These are phyloP conservation scores for Ceratocystis huliohia DNA, from an alignment of 2,329 filamentous ascomycete genomes.

Conservation along the genomic window DNA sequence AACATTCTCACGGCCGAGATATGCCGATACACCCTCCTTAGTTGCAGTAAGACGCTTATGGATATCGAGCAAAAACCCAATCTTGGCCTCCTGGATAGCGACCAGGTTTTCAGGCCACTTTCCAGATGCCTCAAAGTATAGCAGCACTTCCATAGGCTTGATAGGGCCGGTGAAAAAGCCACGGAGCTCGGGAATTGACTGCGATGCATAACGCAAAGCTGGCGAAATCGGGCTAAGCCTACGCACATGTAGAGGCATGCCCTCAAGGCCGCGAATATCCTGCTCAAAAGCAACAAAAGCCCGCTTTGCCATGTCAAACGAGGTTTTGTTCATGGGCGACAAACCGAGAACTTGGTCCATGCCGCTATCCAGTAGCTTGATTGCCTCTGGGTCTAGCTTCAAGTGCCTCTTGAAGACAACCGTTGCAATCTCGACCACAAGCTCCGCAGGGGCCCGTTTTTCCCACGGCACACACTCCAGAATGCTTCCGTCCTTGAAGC, in stretches of 20 bases:
- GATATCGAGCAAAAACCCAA: slow-evolving; percentile 74
- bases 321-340: slow-evolving; percentile 36
- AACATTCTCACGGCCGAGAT: slow-evolving; percentile 70
- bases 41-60: slow-evolving; percentile 53
- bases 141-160: slow-evolving; percentile 58
- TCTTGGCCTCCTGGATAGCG: slow-evolving; percentile 86
- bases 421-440: slow-evolving; percentile 67
- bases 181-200: slow-evolving; percentile 35
- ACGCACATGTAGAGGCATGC: slow-evolving; percentile 74
- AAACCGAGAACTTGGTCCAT: slow-evolving; percentile 38
- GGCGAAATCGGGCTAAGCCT: slow-evolving; percentile 63
- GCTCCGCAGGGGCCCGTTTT: slow-evolving; percentile 46
- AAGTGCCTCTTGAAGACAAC: slow-evolving; percentile 62
- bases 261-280: slow-evolving; percentile 63
- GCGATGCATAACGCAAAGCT: slow-evolving; percentile 60
- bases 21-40: slow-evolving; percentile 48
- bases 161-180: slow-evolving; percentile 19
- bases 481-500: slow-evolving; percentile 92
- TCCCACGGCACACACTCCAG: slow-evolving; percentile 84
- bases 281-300: slow-evolving; percentile 62
- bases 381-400: slow-evolving; percentile 41
- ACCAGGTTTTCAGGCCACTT: slow-evolving; percentile 87
- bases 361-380: slow-evolving; percentile 39
- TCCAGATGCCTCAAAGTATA: slow-evolving; percentile 87
- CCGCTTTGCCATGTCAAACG: slow-evolving; percentile 57